phyloP scores from a whole-genome alignment of 2,329 filamentous ascomycete species.

The Trichoderma asperellum region DNA sequence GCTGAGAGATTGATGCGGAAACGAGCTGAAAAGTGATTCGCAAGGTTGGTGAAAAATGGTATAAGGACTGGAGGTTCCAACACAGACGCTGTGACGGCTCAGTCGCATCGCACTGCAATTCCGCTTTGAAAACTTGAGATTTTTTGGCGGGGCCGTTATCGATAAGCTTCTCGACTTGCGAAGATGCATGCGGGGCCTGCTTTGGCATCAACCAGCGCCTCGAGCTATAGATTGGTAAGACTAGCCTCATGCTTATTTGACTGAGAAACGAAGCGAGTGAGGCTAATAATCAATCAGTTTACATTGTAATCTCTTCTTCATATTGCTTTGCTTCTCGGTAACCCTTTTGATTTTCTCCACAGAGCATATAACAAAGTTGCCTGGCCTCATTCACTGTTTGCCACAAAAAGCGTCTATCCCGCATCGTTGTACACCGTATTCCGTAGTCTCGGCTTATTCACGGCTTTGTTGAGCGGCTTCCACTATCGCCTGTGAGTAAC shows the following conservation, averaged over 20 bases:
- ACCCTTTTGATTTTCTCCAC: background rate
- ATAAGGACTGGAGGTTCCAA: background rate
- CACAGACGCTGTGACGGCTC: conserved; percentile 4
- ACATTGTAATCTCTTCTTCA: background rate
- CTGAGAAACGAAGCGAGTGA: background rate
- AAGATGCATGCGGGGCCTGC: conserved; percentile 33
- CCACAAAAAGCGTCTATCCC: background rate
- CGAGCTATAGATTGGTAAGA: conserved; percentile 18
- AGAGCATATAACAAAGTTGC: background rate
- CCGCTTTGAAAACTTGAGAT: conserved; percentile 32
- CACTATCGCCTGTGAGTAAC: background rate
- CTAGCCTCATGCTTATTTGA: background rate
- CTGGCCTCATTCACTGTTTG: background rate
- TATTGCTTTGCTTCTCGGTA: background rate
- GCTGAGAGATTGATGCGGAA: too few relatives aligned
- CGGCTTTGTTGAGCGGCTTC: background rate
- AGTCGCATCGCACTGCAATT: conserved; percentile 19
- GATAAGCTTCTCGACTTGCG: conserved; percentile 36
- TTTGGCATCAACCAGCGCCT: conserved; percentile 20
- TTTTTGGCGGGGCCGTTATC: conserved; percentile 40
- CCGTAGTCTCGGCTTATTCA: background rate
- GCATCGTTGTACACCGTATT: background rate
- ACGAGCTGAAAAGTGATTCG: too few relatives aligned
- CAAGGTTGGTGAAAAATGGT: background rate
- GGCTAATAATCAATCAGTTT: background rate